Evolutionary conservation across 2,329 filamentous ascomycete species (phyloP).

Genomic region (Corynespora cassiicola): DNA sequence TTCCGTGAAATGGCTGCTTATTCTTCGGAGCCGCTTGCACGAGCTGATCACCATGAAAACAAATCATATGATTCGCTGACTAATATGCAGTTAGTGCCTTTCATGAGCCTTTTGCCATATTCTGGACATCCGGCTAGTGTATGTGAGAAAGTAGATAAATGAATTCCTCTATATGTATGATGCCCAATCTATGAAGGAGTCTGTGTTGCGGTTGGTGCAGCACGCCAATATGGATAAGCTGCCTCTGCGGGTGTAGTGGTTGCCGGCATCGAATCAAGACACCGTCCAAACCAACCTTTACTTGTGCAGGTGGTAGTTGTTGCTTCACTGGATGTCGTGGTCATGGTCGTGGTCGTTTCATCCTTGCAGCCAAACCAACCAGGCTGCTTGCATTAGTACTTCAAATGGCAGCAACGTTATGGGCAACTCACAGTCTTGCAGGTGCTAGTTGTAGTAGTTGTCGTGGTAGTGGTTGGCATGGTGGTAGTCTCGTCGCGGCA

Average conservation of each 20-base stretch:
- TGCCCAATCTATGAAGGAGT: conserved; percentile 19
- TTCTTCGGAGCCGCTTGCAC: too few relatives aligned
- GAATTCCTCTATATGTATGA: too few relatives aligned
- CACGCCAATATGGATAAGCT: conserved; percentile 31
- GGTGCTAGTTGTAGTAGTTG: conserved; percentile 30
- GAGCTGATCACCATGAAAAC: too few relatives aligned
- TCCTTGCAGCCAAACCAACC: conserved; percentile 48
- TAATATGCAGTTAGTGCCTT: too few relatives aligned
- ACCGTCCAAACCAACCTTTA: conserved; percentile 46
- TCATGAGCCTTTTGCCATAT: too few relatives aligned
- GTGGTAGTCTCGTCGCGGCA: conserved; percentile 41
- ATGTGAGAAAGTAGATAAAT: too few relatives aligned
- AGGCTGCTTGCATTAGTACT: conserved; percentile 29
- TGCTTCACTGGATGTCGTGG: conserved; percentile 22
- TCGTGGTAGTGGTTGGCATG: conserved; percentile 26
- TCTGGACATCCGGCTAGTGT: too few relatives aligned
- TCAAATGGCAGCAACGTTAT: neutral
- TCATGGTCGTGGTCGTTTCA: conserved; percentile 30
- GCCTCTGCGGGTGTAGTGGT: conserved; percentile 34
- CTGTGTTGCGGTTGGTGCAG: conserved; percentile 29
- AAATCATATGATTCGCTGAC: too few relatives aligned
- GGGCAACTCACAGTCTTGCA: conserved; percentile 37
- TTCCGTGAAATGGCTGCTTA: too few relatives aligned
- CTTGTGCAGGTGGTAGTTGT: conserved; percentile 39
- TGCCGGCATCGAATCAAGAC: conserved; percentile 30